Evolutionary conservation across 768 basidiomycete genomes (phyloP).

Genomic region (Kwoniella mangroviensis): DNA sequence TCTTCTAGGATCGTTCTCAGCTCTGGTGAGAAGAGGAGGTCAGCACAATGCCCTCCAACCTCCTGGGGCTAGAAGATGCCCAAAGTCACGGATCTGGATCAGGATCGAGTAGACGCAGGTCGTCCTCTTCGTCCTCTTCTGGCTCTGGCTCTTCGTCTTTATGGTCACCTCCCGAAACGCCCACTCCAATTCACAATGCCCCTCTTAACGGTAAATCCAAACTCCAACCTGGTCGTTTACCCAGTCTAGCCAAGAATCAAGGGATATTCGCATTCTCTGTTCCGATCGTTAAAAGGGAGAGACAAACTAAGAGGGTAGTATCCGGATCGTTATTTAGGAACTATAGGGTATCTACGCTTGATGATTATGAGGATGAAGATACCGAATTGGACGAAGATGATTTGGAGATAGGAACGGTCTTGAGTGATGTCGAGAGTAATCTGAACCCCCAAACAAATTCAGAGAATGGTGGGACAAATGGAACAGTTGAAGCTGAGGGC

Average conservation of each 20-base stretch:
- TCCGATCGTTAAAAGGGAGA: constrained; percentile 11
- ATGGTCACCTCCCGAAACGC: constrained; percentile 26
- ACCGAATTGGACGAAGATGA: constrained; percentile 11
- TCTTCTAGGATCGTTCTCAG: too few relatives aligned
- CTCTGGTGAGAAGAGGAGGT: too few relatives aligned
- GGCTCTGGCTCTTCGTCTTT: not conserved
- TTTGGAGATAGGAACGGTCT: constrained; percentile 16
- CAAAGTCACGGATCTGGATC: not conserved
- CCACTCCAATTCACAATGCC: constrained; percentile 20
- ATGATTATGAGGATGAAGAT: constrained; percentile 6
- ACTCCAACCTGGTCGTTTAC: constrained; percentile 12
- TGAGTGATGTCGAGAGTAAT: constrained; percentile 23
- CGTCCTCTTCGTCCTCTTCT: constrained; percentile 18
- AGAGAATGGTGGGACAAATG: not conserved
- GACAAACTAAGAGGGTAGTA: not conserved
- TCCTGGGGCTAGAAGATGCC: not conserved
- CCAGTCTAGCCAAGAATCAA: not conserved
- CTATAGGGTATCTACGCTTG: not conserved
- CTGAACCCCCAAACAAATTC: constrained; percentile 5
- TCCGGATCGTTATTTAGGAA: constrained; percentile 8
- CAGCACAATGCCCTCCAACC: not conserved
- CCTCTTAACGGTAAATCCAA: constrained; percentile 4
- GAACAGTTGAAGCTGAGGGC: constrained; percentile 4
- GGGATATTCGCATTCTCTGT: constrained; percentile 4
- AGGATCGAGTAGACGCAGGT: constrained; percentile 17